These are phyloP conservation scores for Ascochyta lentis DNA, from an alignment of 2,329 filamentous ascomycete genomes.

Conservation along the genomic window DNA sequence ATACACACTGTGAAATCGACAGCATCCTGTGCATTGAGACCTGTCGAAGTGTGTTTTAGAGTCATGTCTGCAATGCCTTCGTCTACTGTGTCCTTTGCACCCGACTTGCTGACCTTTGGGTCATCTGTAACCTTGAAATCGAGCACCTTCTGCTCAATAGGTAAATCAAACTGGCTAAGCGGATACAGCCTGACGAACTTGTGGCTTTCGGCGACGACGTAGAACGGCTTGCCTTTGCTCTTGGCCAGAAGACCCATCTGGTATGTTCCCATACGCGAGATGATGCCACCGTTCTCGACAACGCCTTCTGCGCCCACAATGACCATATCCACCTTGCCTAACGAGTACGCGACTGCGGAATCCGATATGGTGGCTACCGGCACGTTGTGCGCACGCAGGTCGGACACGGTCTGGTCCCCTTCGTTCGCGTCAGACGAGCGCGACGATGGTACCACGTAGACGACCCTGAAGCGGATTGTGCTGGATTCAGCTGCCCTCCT, in stretches of 20 bases:
- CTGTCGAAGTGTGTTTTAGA: conserved; percentile 30
- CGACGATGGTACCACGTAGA: conserved; percentile 64
- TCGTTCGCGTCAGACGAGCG: conserved; percentile 57
- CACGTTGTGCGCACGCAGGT: conserved; percentile 75
- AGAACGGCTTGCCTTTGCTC: conserved; percentile 76
- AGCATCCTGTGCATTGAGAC: conserved; percentile 52
- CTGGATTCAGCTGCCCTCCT: conserved; percentile 73
- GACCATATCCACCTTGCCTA: conserved; percentile 74
- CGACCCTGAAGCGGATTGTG: conserved; percentile 77
- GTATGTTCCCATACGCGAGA: conserved; percentile 84
- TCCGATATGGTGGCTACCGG: conserved; percentile 83
- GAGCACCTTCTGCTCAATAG: conserved; percentile 78
- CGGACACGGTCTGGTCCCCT: conserved; percentile 72
- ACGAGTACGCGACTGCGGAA: conserved; percentile 77
- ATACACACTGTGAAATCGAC: conserved; percentile 73
- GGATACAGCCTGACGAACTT: conserved; percentile 94
- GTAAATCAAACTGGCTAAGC: conserved; percentile 79
- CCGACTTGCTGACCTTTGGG: conserved; percentile 11
- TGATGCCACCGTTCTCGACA: conserved; percentile 91
- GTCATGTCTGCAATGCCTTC: conserved; percentile 42
- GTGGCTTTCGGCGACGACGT: conserved; percentile 92
- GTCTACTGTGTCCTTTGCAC: conserved; percentile 55
- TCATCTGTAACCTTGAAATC: conserved; percentile 69
- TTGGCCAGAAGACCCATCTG: conserved; percentile 85
- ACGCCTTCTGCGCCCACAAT: conserved; percentile 80